A percentile compares a stretch with the other conserved stretches of the same genome.
Conservation (phyloP, 2,329 filamentous ascomycete genomes). For the Phyllosticta capitalensis region DNA sequence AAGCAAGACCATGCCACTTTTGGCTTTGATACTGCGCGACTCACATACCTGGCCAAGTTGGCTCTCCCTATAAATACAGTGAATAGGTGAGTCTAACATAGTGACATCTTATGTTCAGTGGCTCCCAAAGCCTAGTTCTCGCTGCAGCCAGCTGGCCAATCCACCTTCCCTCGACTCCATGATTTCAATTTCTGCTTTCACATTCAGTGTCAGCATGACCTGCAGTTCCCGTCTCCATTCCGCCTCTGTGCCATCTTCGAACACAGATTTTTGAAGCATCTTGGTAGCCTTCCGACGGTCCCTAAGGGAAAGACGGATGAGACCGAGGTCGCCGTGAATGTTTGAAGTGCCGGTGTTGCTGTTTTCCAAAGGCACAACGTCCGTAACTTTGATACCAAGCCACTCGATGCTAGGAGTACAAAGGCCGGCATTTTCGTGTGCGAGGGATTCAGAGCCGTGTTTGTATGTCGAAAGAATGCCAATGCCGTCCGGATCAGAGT, state of each 20-base stretch:
- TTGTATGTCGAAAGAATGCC: constrained; percentile 67
- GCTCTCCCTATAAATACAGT: neutral
- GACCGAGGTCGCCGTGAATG: constrained; percentile 27
- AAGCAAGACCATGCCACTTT: neutral
- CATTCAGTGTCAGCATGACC: constrained; percentile 61
- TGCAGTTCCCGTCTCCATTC: constrained; percentile 52
- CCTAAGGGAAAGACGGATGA: constrained; percentile 42
- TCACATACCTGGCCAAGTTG: neutral
- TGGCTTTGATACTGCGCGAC: neutral
- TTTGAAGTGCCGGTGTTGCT: constrained; percentile 3
- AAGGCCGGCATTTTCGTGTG: constrained; percentile 48
- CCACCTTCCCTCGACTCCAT: constrained; percentile 40
- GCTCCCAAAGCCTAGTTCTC: neutral
- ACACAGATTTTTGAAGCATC: constrained; percentile 39
- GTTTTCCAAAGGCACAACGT: constrained; percentile 12
- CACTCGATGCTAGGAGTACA: constrained; percentile 46
- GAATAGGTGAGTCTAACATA: neutral
- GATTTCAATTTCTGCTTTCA: constrained; percentile 71
- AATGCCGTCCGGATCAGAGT: constrained; percentile 69
- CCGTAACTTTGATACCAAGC: constrained; percentile 49
- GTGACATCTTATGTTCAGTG: neutral
- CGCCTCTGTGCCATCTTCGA: constrained; percentile 24
- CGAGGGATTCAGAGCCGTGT: constrained; percentile 53
- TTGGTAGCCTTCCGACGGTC: constrained; percentile 51
- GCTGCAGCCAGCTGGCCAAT: constrained; percentile 19